Evolutionary conservation across 768 basidiomycete genomes (phyloP).

Genomic region (Amanita exitialis): DNA sequence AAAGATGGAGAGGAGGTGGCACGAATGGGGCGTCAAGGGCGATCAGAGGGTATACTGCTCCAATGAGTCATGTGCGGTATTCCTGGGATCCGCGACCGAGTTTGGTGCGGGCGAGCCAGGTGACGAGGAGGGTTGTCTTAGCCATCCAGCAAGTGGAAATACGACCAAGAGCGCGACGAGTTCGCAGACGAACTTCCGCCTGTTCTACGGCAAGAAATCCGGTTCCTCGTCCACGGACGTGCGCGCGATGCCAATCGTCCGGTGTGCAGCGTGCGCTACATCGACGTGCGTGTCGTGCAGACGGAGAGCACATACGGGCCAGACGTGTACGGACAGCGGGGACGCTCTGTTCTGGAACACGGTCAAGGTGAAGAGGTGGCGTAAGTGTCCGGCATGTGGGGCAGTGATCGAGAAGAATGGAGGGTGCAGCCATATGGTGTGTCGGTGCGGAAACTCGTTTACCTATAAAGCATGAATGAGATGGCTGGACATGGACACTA

Average conservation of each 20-base stretch:
- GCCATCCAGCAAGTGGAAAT: neutral
- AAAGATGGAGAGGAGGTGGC: neutral
- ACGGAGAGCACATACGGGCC: neutral
- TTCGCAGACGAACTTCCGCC: neutral
- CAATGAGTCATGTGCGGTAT: constrained; percentile 21
- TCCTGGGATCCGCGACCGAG: neutral
- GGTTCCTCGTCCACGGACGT: neutral
- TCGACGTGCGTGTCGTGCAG: neutral
- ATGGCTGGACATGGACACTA: too few relatives aligned
- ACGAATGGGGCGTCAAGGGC: neutral
- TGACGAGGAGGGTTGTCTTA: too few relatives aligned
- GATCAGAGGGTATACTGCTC: constrained; percentile 9
- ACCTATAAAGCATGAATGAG: neutral
- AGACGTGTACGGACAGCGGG: neutral
- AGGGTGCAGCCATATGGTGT: constrained; percentile 5
- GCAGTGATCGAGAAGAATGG: constrained; percentile 6
- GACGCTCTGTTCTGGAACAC: neutral
- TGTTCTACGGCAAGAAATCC: neutral
- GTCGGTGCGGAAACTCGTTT: constrained; percentile 1
- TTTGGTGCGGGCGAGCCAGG: constrained; percentile 1
- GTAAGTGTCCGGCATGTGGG: neutral
- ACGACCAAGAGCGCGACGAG: neutral
- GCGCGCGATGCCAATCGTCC: constrained; percentile 4
- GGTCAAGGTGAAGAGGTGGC: constrained; percentile 1
- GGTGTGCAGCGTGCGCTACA: constrained; percentile 19